Evolutionary conservation across 768 basidiomycete genomes (phyloP), one percentile per base, ranked within the genome.

Genomic region (Kwoniella dendrophila): DNA sequence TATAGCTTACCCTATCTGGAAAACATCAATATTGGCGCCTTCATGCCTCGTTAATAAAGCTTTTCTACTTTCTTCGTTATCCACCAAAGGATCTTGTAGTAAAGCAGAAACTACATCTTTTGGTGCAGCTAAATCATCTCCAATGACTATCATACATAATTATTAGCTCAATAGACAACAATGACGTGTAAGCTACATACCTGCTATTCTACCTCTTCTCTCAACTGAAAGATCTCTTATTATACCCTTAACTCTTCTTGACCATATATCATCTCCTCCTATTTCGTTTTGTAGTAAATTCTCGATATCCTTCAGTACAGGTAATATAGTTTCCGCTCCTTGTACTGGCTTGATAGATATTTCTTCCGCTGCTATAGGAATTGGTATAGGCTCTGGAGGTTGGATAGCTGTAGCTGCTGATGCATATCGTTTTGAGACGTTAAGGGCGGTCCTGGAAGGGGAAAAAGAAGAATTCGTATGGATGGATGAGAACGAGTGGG

Each of bases 81-180:
- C 74, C 0, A 62, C 56, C n/a, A 78, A 54, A 4, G 74, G 74
- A 60, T 75, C 74, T 36, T 71, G 63, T 24, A 76, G 58, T 1
- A 78, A 47, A 18, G 73, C 69, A 0, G 76, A 68, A 4, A 78
- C 66, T 26, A 77, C 59, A 22, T 69, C 72, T 38, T 56, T 38
- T 4, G 68, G 67, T 22, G 57, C 70, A 29, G 72, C 62, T 20
- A 67, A 56, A 5, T 32, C 8, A 24, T 72, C 70, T 20, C 74
- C 74, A 22, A 60, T 61, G 18, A 75, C 73, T 75, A 33, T 51
- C 27, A n/a, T 26, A 22, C n/a, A 20, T 16, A 38, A 26, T 7
- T 50, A 27, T 38, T 27, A 43, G 44, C 22, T 16, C 14, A 22
- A 11, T 38, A 7, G 5, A 12, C 34, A 27, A 32, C 34, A 26